Conservation (phyloP, 2,329 filamentous ascomycete species). For the Sporothrix mexicana region DNA sequence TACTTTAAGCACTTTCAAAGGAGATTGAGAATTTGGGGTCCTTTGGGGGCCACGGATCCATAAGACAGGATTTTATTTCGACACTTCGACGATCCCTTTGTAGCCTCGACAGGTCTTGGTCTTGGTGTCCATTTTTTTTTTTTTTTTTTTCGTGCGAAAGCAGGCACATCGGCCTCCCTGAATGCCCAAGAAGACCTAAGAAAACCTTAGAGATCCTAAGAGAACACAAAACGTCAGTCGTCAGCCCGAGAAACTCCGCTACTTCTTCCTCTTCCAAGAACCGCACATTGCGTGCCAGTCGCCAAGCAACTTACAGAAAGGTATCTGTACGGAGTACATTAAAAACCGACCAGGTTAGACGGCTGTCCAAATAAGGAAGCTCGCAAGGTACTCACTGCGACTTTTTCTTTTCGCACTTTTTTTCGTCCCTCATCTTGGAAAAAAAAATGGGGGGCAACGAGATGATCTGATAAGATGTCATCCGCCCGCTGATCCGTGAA, state of each 20-base stretch:
- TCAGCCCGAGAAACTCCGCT: background rate
- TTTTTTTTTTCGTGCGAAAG: background rate
- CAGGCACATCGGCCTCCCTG: no score
- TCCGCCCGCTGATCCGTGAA: conserved; percentile 23
- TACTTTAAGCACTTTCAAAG: no score
- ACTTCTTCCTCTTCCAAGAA: background rate
- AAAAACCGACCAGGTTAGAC: background rate
- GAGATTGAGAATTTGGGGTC: no score
- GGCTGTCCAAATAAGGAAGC: conserved; percentile 20
- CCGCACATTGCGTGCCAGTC: background rate
- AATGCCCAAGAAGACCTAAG: background rate
- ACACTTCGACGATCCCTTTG: background rate
- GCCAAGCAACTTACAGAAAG: background rate
- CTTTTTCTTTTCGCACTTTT: no score
- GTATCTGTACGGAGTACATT: background rate
- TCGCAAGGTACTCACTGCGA: background rate
- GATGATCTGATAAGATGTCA: conserved; percentile 42
- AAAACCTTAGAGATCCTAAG: background rate
- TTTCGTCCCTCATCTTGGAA: no score
- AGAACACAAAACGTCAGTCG: background rate
- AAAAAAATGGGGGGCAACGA: background rate
- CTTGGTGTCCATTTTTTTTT: background rate
- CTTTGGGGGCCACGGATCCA: background rate
- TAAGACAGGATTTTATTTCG: conserved; percentile 10
- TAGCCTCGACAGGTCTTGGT: no score